phyloP scores from a whole-genome alignment of 768 basidiomycete genomes.

The Suillus placidus region DNA sequence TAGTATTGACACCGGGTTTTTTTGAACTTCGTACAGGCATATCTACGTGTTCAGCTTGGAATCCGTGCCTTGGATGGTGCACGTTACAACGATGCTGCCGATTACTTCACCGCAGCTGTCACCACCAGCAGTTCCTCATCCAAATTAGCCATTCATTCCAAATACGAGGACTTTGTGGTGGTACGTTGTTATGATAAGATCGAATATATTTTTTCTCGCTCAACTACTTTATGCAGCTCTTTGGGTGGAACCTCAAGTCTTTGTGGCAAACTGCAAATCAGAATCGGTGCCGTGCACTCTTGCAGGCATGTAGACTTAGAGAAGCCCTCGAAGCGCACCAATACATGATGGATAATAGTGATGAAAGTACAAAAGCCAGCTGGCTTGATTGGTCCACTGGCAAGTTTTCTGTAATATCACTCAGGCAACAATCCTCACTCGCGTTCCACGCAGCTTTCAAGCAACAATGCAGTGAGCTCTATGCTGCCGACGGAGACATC shows the following conservation, averaged over 20 bases:
- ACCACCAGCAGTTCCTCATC: not conserved
- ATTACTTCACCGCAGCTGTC: not conserved
- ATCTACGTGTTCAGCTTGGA: not conserved
- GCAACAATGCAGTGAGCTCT: not conserved
- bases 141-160: not conserved
- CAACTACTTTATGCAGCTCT: not conserved
- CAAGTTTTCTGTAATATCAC: not conserved
- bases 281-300: not conserved
- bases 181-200: not conserved
- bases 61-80: not conserved
- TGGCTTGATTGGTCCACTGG: not conserved
- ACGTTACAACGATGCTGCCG: not conserved
- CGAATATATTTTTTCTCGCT: not conserved
- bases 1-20: not conserved
- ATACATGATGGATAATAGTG: conserved; percentile 1
- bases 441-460: not conserved
- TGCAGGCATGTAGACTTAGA: not conserved
- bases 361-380: not conserved
- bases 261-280: not conserved
- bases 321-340: not conserved
- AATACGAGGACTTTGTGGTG: not conserved
- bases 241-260: not conserved
- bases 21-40: not conserved
- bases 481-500: not conserved
- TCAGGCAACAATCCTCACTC: not conserved